Evolutionary conservation across 257 asterid genomes (phyloP), one percentile per base, ranked within the genome.

Genomic region (Thymus mandschuricus): DNA sequence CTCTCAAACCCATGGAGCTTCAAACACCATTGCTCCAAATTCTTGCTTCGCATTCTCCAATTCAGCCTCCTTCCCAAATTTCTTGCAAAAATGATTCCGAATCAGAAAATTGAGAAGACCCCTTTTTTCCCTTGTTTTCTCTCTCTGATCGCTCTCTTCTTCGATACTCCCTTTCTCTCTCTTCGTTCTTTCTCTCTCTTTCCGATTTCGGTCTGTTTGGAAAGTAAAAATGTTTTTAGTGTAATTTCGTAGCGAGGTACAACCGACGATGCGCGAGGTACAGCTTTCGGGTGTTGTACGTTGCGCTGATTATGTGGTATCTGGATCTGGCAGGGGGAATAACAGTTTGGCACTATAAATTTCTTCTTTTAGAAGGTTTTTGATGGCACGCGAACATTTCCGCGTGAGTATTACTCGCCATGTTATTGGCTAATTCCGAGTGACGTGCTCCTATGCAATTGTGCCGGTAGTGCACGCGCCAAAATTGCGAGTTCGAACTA

Each of bases 101-200:
- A 82, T 82, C 84, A 64, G 79, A 75, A 77, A 77, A 68, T 79
- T 72, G 81, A 65, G 70, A 79, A 75, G 82, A 77, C 89, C 87
- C 86, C 78, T 75, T 75, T 80, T 56, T 21, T 21, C 21, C 75
- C 66, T 78, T 56, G 79, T 60, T 60, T 72, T 70, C 75, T 78
- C 82, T 79, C 79, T 74, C 83, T 75, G 86, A 78, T 81, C 88
- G 82, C 80, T 66, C 82, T 68, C 77, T 56, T 65, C 80, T 79
- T 66, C 77, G 81, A 69, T 77, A 59, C 79, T 72, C 72, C 45
- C 79, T 81, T 77, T 81, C 81, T 78, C 83, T 82, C 81, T 81
- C 83, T 69, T 75, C 72, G 74, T 58, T 68, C 75, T 66, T 51
- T 70, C 75, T 72, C 73, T 66, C 80, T 68, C 70, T 65, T 13